A percentile compares a stretch with the other conserved stretches of the same genome.
Conservation (phyloP, 1,284 basidiomycete genomes). For the Rhodotorula glutinis region DNA sequence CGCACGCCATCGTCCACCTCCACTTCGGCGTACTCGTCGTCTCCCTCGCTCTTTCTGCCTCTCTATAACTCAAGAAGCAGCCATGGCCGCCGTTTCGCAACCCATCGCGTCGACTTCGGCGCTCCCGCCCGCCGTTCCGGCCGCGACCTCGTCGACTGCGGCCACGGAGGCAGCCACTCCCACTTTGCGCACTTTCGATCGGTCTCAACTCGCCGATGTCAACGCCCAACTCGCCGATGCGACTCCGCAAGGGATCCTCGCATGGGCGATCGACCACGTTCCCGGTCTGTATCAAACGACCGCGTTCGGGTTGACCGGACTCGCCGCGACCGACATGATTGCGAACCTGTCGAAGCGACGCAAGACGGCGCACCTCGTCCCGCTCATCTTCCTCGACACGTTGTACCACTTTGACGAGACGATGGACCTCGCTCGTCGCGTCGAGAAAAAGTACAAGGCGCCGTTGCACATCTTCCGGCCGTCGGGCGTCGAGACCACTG, state of each 20-base stretch:
- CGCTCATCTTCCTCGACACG: slow-evolving; percentile 85
- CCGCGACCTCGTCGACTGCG: background rate
- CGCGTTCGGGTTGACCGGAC: slow-evolving; percentile 87
- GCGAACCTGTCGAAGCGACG: slow-evolving; percentile 61
- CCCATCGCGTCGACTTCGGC: slow-evolving; percentile 6
- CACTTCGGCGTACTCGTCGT: background rate
- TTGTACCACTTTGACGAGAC: slow-evolving; percentile 96
- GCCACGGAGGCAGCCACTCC: background rate
- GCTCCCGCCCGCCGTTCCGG: background rate
- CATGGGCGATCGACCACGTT: slow-evolving; percentile 75
- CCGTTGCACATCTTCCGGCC: slow-evolving; percentile 78
- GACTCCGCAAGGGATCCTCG: slow-evolving; percentile 73
- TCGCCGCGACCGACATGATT: slow-evolving; percentile 88
- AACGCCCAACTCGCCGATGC: slow-evolving; percentile 69
- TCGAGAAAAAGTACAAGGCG: slow-evolving; percentile 70
- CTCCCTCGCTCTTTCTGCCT: background rate
- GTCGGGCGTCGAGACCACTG: slow-evolving; percentile 62
- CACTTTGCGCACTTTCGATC: slow-evolving; percentile 21
- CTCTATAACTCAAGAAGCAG: background rate
- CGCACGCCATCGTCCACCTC: background rate
- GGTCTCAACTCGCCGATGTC: slow-evolving; percentile 56
- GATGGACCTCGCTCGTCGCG: slow-evolving; percentile 75
- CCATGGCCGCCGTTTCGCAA: background rate
- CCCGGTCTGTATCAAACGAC: slow-evolving; percentile 63
- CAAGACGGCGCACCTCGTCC: slow-evolving; percentile 49